phyloP scores from a whole-genome alignment of 805 yeast species.

The Barnettozyma salicaria region DNA sequence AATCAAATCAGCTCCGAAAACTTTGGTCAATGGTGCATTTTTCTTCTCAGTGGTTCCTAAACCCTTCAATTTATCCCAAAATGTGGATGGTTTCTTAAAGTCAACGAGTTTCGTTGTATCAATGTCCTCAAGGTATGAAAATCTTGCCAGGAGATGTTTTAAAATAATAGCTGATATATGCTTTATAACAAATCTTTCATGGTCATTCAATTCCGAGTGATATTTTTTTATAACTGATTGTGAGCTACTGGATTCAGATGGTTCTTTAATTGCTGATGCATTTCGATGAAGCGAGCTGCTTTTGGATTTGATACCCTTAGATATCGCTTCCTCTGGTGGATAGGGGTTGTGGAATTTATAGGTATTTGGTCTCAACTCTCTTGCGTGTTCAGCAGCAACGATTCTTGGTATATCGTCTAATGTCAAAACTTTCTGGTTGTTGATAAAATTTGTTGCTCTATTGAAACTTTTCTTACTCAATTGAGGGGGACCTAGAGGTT shows the following conservation, averaged over 20 bases:
- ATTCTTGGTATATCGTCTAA: conserved; percentile 95
- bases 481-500: conserved; percentile 42
- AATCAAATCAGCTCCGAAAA: conserved; percentile 76
- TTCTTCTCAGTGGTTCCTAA: conserved; percentile 25
- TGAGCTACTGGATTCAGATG: conserved; percentile 2
- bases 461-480: conserved; percentile 46
- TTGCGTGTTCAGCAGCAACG: conserved; percentile 94
- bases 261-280: conserved; percentile 13
- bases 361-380: conserved; percentile 89
- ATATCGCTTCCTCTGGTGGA: conserved; percentile 19
- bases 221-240: conserved; percentile 34
- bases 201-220: conserved; percentile 56
- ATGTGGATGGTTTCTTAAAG: conserved; percentile 30
- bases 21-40: conserved; percentile 31
- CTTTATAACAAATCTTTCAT: conserved; percentile 53
- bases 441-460: conserved; percentile 64
- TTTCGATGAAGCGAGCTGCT: conserved; percentile 16
- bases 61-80: conserved; percentile 39
- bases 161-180: conserved; percentile 54
- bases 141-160: conserved; percentile 24
- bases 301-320: conserved; percentile 19
- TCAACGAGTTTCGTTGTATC: conserved; percentile 30
- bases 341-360: conserved; percentile 65
- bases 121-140: conserved; percentile 33
- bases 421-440: conserved; percentile 79